Evolutionary conservation across 495 filamentous ascomycete species (phyloP), one percentile per base, ranked within the genome.

Genomic region (Cladorrhinum samala): DNA sequence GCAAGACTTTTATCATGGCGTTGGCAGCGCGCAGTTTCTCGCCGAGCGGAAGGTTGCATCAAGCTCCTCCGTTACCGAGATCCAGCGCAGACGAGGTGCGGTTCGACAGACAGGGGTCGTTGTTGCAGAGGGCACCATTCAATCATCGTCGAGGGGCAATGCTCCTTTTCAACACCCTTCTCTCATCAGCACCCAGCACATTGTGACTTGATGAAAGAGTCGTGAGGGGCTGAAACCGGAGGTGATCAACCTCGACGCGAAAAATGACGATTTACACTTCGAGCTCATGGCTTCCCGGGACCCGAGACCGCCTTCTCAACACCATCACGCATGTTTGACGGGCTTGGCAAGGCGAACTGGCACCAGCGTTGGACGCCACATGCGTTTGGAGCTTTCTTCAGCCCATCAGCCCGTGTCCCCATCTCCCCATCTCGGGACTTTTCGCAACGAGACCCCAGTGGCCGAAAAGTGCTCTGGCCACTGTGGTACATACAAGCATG

Each of bases 41-140:
- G 49, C 54, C 49, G 39, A 41, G 16, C 50, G 42, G 50, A 17
- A 39, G 23, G 27, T 37, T 43, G 41, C 50, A 52, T 52, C 38
- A 21, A 14, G 49, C 50, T 23, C 40, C 50, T 52, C 50, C 50
- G 50, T 46, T 52, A 53, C 42, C 50, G 33, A 53, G 50, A 53
- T 53, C 50, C 50, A 46, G 50, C 40, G 50, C 24, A 16, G 40
- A 9, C 36, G 24, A 20, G 40, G 40, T 11, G 20, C 33, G 41
- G 3, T 39, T 50, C 36, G 38, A 17, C 48, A 50, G 24, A 47
- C 45, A 47, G 24, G 45, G 45, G 27, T 46, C 19, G 23, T 21
- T 7, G 21, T 46, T 46, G 19, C 16, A 44, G 41, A 41, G 39
- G 39, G 39, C 9, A 17, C 39, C 39, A 19, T 14, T 7, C 7